Evolutionary conservation across 345 rosid species (phyloP).

Genomic region (Brassica napus): DNA sequence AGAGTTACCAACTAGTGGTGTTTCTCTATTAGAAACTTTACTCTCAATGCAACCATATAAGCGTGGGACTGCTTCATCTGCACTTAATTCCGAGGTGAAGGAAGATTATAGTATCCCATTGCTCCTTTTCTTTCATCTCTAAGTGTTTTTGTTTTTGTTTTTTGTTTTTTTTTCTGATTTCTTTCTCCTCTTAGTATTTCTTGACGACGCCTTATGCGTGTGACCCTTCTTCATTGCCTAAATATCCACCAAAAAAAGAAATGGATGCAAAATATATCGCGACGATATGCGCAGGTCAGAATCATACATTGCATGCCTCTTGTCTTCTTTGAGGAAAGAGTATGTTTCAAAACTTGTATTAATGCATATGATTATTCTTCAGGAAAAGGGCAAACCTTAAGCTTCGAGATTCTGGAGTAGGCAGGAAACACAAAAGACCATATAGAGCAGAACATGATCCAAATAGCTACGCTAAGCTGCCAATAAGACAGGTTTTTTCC

Average conservation of each 20-base stretch:
- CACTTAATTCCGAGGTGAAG: conserved; percentile 60
- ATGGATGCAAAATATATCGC: conserved; percentile 66
- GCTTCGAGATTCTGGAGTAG: conserved; percentile 45
- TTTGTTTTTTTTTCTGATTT: conserved; percentile 4
- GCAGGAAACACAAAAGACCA: conserved; percentile 49
- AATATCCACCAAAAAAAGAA: conserved; percentile 77
- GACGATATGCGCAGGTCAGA: conserved; percentile 62
- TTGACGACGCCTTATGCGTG: conserved; percentile 60
- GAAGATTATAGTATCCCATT: not conserved
- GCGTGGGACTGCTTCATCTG: conserved; percentile 79
- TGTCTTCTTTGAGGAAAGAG: not conserved
- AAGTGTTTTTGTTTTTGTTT: not conserved
- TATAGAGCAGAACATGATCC: conserved; percentile 43
- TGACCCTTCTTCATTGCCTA: conserved; percentile 70
- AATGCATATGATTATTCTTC: conserved; percentile 12
- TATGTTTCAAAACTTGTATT: not conserved
- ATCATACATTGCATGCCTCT: not conserved
- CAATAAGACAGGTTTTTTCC: conserved; percentile 44
- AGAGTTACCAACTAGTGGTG: conserved; percentile 48
- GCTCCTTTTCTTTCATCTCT: not conserved
- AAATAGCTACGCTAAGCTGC: conserved; percentile 35
- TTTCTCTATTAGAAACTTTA: conserved; percentile 55
- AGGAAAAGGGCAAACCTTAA: conserved; percentile 56
- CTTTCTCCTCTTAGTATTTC: conserved; percentile 48
- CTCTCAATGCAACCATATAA: conserved; percentile 65